Evolutionary conservation across 2,329 filamentous ascomycete genomes (phyloP).

Genomic region (Aspergillus sp.): DNA sequence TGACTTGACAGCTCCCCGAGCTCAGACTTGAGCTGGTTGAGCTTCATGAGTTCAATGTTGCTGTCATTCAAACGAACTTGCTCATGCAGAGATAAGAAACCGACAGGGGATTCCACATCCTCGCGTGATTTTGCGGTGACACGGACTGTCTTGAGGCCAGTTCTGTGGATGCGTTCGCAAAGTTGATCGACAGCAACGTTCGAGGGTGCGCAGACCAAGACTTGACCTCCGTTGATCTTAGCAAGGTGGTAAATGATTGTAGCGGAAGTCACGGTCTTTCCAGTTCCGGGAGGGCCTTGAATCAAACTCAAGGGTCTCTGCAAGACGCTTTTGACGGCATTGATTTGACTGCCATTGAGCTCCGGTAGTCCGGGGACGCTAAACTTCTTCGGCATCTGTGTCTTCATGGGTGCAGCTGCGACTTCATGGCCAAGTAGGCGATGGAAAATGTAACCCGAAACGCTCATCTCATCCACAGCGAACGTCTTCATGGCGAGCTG

Average conservation of each 20-base stretch:
- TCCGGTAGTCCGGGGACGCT: conserved; percentile 92
- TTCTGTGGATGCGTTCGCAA: conserved; percentile 92
- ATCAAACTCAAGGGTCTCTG: conserved; percentile 94
- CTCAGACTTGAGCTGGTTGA: conserved; percentile 89
- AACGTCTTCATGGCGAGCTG: conserved; percentile 99
- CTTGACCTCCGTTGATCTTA: conserved; percentile 91
- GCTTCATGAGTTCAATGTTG: conserved; percentile 87
- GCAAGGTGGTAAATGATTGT: conserved; percentile 98
- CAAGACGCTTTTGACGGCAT: conserved; percentile 90
- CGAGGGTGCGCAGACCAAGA: conserved; percentile 93
- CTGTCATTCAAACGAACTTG: conserved; percentile 97
- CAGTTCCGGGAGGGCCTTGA: conserved; percentile 93
- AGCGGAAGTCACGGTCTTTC: conserved; percentile 97
- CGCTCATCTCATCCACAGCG: conserved; percentile 94
- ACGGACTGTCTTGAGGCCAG: conserved; percentile 92
- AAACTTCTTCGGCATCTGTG: conserved; percentile 92
- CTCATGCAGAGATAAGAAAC: conserved; percentile 91
- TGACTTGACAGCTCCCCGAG: conserved; percentile 88
- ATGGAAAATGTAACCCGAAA: conserved; percentile 98
- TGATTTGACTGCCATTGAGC: conserved; percentile 92
- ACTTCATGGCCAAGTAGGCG: conserved; percentile 94
- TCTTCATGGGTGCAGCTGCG: conserved; percentile 91
- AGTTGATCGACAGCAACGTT: conserved; percentile 98
- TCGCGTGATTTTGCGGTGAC: conserved; percentile 98
- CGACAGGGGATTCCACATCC: conserved; percentile 97